phyloP scores from a whole-genome alignment of 164 flowering plant genomes.

The Magnolia kwangsiensis region DNA sequence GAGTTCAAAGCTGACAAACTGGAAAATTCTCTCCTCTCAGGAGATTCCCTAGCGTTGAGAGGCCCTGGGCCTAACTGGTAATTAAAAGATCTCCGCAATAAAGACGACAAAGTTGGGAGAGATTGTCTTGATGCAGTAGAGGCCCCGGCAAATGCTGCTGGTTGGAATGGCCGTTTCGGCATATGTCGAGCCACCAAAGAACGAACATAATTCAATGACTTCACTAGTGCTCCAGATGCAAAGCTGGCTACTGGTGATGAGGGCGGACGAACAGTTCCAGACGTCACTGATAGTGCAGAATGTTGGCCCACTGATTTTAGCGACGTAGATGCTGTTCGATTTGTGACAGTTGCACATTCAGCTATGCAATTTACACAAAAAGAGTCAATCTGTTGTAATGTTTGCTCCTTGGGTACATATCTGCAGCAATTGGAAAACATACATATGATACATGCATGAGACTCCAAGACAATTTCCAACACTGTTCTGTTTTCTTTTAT shows the following conservation, averaged over 20 bases:
- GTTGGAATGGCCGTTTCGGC: conserved; percentile 75
- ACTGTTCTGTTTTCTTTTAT: neutral
- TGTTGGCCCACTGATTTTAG: conserved; percentile 56
- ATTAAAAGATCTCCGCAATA: conserved; percentile 81
- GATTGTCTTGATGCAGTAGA: conserved; percentile 64
- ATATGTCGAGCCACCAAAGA: conserved; percentile 75
- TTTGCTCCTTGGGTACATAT: conserved; percentile 89
- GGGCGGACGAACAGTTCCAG: conserved; percentile 40
- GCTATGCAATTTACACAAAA: conserved; percentile 75
- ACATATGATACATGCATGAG: neutral
- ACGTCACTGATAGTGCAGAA: conserved; percentile 35
- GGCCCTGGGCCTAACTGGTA: conserved; percentile 61
- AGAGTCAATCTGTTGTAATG: conserved; percentile 71
- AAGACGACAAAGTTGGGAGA: conserved; percentile 81
- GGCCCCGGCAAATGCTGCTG: conserved; percentile 79
- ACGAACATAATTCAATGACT: conserved; percentile 85
- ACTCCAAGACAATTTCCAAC: neutral
- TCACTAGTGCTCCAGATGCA: conserved; percentile 73
- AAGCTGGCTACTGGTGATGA: conserved; percentile 66
- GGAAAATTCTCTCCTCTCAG: conserved; percentile 58
- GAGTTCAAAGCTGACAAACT: conserved; percentile 40
- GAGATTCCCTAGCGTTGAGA: conserved; percentile 44
- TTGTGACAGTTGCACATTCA: conserved; percentile 63
- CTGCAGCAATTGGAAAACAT: conserved; percentile 37
- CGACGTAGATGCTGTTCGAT: conserved; percentile 50